Percentiles rank a stretch among this genome's conserved stretches.
These are phyloP conservation scores for Fusarium tupiense DNA, from an alignment of 2,329 filamentous ascomycete species.

Conservation along the genomic window DNA sequence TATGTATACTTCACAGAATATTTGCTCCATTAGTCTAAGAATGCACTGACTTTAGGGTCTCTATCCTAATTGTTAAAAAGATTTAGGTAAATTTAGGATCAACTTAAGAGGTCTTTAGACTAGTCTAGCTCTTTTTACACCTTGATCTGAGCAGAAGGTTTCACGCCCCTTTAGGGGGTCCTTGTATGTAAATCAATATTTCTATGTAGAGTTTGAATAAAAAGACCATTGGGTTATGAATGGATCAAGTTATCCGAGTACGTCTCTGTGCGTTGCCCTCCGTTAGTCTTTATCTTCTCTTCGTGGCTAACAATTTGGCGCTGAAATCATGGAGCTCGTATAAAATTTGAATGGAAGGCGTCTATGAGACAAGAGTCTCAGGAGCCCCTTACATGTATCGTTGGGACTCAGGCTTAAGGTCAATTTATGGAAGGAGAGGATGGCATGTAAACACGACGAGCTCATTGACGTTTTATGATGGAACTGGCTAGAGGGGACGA, in stretches of 20 bases:
- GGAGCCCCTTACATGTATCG: not conserved
- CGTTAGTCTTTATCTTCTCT: not conserved
- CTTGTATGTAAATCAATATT: too few relatives aligned
- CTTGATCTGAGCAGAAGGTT: not conserved
- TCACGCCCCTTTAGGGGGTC: fast-evolving
- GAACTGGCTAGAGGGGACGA: not conserved
- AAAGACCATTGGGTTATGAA: not conserved
- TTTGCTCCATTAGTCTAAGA: not conserved
- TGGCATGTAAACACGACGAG: not conserved
- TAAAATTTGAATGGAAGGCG: too few relatives aligned
- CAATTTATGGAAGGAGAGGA: not conserved
- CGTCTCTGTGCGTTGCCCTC: not conserved
- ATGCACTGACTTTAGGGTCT: not conserved
- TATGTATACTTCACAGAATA: not conserved
- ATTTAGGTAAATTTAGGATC: not conserved
- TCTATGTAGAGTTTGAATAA: too few relatives aligned
- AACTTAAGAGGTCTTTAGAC: not conserved
- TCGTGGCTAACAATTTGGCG: fast-evolving
- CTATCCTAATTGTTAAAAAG: not conserved
- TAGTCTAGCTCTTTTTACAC: not conserved
- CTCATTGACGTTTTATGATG: not conserved
- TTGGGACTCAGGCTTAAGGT: too few relatives aligned
- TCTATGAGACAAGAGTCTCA: not conserved
- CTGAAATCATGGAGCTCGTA: not conserved
- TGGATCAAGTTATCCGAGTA: not conserved